These are phyloP conservation scores for Cyberlindnera japonica DNA, from an alignment of 805 yeast genomes.

Conservation along the genomic window DNA sequence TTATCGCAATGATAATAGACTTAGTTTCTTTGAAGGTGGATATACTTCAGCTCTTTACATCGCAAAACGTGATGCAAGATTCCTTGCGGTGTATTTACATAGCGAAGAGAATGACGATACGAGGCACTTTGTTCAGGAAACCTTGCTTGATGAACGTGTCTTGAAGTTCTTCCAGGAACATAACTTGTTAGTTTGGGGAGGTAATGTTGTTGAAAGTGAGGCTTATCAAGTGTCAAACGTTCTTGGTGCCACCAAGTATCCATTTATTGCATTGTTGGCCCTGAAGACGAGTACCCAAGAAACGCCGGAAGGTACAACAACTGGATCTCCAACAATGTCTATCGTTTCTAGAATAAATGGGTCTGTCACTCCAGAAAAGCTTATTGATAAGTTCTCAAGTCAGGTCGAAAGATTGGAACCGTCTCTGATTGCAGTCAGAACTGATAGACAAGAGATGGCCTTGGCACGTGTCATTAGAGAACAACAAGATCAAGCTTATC, in stretches of 20 bases:
- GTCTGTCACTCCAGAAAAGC: conserved; percentile 35
- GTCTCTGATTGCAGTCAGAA: conserved; percentile 53
- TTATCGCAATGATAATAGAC: conserved; percentile 23
- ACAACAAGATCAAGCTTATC: conserved; percentile 77
- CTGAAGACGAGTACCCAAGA: conserved; percentile 46
- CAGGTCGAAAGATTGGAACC: conserved; percentile 58
- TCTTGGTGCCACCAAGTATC: conserved; percentile 66
- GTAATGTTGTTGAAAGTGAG: conserved; percentile 76
- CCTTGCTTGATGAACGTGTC: conserved; percentile 51
- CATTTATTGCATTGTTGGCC: conserved; percentile 77
- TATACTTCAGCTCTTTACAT: conserved; percentile 74
- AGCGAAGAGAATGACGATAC: conserved; percentile 68
- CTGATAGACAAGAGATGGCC: conserved; percentile 59
- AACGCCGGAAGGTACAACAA: conserved; percentile 53
- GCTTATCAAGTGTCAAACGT: conserved; percentile 79
- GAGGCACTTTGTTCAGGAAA: conserved; percentile 45
- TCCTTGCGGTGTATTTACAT: conserved; percentile 69
- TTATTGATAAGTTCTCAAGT: conserved; percentile 42
- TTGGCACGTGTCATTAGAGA: conserved; percentile 53
- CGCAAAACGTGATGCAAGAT: conserved; percentile 67
- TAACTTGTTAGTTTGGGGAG: conserved; percentile 78
- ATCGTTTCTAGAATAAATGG: conserved; percentile 66
- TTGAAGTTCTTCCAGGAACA: conserved; percentile 44
- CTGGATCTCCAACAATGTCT: conserved; percentile 53
- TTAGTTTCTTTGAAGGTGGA: conserved; percentile 59